Conservation (phyloP, 495 filamentous ascomycete species). For the Chaetomium cochliodes region DNA sequence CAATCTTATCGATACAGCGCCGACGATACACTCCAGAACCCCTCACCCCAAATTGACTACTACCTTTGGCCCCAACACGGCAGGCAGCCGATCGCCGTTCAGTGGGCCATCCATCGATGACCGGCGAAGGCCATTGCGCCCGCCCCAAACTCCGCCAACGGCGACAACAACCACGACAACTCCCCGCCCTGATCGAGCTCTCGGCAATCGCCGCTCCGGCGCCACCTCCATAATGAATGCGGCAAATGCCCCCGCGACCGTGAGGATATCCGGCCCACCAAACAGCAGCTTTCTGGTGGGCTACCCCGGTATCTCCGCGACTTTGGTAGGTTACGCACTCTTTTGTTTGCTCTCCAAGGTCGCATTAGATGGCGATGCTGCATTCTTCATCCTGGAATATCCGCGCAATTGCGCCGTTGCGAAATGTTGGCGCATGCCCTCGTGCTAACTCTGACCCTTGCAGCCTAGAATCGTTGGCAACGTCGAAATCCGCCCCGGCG, state of each 20-base stretch:
- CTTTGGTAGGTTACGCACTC: conserved; percentile 65
- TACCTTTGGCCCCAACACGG: conserved; percentile 22
- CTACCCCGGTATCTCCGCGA: conserved; percentile 97
- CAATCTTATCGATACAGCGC: conserved; percentile 34
- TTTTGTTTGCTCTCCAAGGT: conserved; percentile 9
- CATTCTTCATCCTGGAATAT: neutral
- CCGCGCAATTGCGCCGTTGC: neutral
- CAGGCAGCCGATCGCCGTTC: conserved; percentile 25
- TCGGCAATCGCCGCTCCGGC: conserved; percentile 24
- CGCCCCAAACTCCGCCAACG: conserved; percentile 20
- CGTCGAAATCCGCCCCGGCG: conserved; percentile 88
- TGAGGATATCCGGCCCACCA: conserved; percentile 94
- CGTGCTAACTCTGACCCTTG: conserved; percentile 29
- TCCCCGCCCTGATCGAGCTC: conserved; percentile 10
- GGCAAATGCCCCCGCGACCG: conserved; percentile 63
- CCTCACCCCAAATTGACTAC: conserved; percentile 25
- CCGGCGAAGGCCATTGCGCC: conserved; percentile 26
- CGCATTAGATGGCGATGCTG: conserved; percentile 5
- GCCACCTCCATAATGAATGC: conserved; percentile 35
- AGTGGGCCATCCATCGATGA: conserved; percentile 29
- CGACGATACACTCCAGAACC: conserved; percentile 22
- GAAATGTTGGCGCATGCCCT: neutral
- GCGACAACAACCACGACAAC: conserved; percentile 18
- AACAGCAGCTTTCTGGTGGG: conserved; percentile 96
- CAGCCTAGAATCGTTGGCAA: conserved; percentile 96